These are phyloP conservation scores for Gracilariopsis chorda DNA, from an alignment of 23 red algal species.

Conservation along the genomic window DNA sequence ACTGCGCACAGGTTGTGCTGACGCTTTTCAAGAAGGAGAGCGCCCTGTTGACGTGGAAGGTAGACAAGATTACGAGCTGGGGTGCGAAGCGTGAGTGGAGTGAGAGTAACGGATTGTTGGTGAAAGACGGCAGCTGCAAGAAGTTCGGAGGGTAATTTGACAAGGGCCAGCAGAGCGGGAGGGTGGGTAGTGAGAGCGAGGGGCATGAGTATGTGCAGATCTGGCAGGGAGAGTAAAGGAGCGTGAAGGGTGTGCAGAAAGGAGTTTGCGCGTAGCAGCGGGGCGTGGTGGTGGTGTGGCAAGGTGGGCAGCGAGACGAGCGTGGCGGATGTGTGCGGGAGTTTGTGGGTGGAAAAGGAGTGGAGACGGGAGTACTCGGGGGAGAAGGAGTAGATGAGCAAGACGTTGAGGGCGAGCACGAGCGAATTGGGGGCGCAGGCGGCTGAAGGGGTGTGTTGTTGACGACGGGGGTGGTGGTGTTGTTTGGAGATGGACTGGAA, in stretches of 20 bases:
- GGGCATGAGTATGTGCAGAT: neutral
- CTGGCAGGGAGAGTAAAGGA: neutral
- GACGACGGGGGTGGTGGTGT: neutral
- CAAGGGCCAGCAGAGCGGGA: neutral
- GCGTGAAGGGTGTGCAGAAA: slow-evolving; percentile 19
- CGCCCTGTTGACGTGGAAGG: no score
- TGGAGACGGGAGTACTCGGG: neutral
- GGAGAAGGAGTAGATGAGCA: neutral
- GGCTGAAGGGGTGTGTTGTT: neutral
- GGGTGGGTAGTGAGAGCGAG: neutral
- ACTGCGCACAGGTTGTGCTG: no score
- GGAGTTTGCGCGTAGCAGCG: neutral
- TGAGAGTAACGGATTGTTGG: neutral
- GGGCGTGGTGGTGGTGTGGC: neutral
- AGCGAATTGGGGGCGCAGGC: neutral
- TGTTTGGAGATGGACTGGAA: neutral
- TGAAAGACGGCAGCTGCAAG: neutral
- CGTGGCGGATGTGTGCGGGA: neutral
- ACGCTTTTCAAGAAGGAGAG: no score
- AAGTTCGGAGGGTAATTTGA: neutral
- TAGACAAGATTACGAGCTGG: no score
- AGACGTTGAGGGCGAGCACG: neutral
- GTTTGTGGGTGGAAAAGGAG: neutral
- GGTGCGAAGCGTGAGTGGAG: neutral
- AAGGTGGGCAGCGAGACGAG: neutral